Percentiles rank a stretch among this genome's conserved stretches.
Evolutionary conservation across 176 grass and related monocot species (phyloP).

Genomic region (Zoysia japonica): DNA sequence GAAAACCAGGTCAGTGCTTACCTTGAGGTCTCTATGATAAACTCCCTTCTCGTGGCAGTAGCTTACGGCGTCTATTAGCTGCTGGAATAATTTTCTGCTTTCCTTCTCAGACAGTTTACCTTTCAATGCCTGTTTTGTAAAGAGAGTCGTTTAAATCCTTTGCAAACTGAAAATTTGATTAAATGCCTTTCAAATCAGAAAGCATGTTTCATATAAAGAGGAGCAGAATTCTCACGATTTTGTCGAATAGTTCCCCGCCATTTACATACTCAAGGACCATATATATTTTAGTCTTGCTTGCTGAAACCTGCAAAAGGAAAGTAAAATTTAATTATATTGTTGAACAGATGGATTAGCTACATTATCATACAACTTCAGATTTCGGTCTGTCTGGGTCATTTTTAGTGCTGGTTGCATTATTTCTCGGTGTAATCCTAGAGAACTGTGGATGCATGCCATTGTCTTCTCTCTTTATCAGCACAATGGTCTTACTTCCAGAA

Average conservation of each 20-base stretch:
- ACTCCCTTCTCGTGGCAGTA: slow-evolving; percentile 93
- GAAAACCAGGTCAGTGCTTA: slow-evolving; percentile 6
- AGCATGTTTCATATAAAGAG: neutral
- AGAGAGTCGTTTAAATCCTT: neutral
- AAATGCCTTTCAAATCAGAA: neutral
- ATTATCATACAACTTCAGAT: neutral
- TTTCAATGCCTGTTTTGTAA: slow-evolving; percentile 45
- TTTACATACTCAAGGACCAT: slow-evolving; percentile 92
- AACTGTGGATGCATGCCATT: neutral
- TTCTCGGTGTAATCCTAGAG: neutral
- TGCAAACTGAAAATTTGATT: neutral
- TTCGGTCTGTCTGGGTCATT: slow-evolving; percentile 3
- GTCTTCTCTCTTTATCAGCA: neutral
- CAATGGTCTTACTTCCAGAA: neutral
- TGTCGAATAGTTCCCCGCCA: slow-evolving; percentile 84
- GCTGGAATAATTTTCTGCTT: slow-evolving; percentile 82
- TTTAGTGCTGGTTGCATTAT: neutral
- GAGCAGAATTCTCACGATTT: slow-evolving; percentile 63
- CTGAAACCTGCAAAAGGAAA: slow-evolving; percentile 63
- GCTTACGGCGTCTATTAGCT: slow-evolving; percentile 86
- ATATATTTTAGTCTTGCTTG: slow-evolving; percentile 96
- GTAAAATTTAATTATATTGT: neutral
- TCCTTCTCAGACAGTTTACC: slow-evolving; percentile 69
- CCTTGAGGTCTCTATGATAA: slow-evolving; percentile 95
- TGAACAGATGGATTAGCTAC: neutral